Evolutionary conservation across 495 filamentous ascomycete genomes (phyloP).

Genomic region (Xylaria venustula): DNA sequence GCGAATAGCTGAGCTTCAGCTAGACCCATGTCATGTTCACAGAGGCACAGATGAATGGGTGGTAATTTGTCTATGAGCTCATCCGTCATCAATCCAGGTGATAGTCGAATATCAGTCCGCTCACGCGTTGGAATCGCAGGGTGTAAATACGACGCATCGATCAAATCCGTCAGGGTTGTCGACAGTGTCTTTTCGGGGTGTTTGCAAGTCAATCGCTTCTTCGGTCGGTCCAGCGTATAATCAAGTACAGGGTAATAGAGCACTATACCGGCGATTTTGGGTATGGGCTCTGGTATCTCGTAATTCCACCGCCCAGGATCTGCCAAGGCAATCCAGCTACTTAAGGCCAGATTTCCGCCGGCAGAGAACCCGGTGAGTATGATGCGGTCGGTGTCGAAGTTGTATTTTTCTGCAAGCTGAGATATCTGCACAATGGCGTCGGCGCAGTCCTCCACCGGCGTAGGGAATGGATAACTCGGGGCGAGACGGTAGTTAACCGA

Average conservation of each 20-base stretch:
- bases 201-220: slow-evolving; percentile 56
- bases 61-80: slow-evolving; percentile 34
- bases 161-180: slow-evolving; percentile 64
- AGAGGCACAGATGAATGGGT: slow-evolving; percentile 56
- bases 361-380: slow-evolving; percentile 72
- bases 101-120: slow-evolving; percentile 14
- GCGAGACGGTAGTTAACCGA: slow-evolving; percentile 65
- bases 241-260: slow-evolving; percentile 74
- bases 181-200: slow-evolving; percentile 65
- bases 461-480: slow-evolving; percentile 66
- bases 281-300: slow-evolving; percentile 4
- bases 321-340: slow-evolving; percentile 40
- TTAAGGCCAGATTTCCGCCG: slow-evolving; percentile 72
- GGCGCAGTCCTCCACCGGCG: slow-evolving; percentile 65
- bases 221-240: slow-evolving; percentile 62
- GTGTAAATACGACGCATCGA: slow-evolving; percentile 68
- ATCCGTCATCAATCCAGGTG: slow-evolving; percentile 24
- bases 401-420: slow-evolving; percentile 44
- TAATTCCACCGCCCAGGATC: slow-evolving; percentile 55
- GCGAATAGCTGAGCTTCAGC: slow-evolving; percentile 58
- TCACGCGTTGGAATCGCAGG: slow-evolving; percentile 23
- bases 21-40: slow-evolving; percentile 78
- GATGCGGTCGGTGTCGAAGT: slow-evolving; percentile 34
- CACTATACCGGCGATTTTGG: slow-evolving; percentile 32
- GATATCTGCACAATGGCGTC: slow-evolving; percentile 57